Conservation (phyloP, 352 stramenopile species). For the Phytophthora pseudosyringae region DNA sequence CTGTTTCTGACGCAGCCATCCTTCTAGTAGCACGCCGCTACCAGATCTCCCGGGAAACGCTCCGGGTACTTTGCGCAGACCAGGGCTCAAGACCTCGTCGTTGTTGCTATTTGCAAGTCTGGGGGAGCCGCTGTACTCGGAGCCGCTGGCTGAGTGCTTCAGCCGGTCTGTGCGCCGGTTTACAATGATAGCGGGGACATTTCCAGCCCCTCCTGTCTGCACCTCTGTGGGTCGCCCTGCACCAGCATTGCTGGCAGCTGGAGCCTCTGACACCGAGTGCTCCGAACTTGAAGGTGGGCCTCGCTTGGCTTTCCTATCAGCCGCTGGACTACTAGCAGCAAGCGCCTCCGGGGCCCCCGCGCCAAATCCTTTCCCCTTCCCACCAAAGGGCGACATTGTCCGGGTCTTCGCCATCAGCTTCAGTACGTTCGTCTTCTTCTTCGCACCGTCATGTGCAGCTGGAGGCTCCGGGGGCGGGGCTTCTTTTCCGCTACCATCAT, state of each 20-base stretch:
- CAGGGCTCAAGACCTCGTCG: conserved; percentile 50
- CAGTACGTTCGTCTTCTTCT: conserved; percentile 63
- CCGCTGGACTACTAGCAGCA: conserved; percentile 7
- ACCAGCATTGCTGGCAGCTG: conserved; percentile 1
- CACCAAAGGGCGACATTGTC: conserved; percentile 65
- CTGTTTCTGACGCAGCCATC: conserved; percentile 85
- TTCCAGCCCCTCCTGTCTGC: conserved; percentile 25
- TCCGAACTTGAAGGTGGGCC: conserved; percentile 25
- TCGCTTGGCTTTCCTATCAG: conserved; percentile 8
- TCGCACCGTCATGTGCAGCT: conserved; percentile 9
- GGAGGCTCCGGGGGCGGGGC: conserved; percentile 28
- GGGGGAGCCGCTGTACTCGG: conserved; percentile 45
- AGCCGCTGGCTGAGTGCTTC: conserved; percentile 53
- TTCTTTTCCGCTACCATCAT: conserved; percentile 11
- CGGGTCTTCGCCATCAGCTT: conserved; percentile 75
- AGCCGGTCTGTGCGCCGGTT: conserved; percentile 58
- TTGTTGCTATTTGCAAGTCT: conserved; percentile 28
- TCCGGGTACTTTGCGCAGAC: conserved; percentile 59
- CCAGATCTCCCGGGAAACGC: conserved; percentile 55
- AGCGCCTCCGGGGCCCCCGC: conserved; percentile 6
- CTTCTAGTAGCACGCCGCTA: conserved; percentile 81
- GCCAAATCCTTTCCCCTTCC: conserved; percentile 35
- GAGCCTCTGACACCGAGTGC: conserved; percentile 16
- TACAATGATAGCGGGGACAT: conserved; percentile 35
- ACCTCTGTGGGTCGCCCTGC: conserved; percentile 21